Conservation (phyloP, 495 filamentous ascomycete species). For the Aspergillus conjunctus region DNA sequence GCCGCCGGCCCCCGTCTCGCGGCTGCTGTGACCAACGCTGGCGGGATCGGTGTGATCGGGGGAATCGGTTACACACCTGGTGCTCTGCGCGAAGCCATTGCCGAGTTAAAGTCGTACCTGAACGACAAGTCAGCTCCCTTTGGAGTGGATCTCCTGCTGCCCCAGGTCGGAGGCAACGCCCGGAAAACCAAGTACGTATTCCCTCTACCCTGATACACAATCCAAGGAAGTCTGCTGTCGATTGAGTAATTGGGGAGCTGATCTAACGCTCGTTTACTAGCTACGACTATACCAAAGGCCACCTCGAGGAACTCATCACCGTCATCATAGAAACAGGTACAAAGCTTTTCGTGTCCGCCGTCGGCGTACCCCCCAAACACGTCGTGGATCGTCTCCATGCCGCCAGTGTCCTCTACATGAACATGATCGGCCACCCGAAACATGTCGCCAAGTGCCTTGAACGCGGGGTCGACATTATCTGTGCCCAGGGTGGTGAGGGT, state of each 20-base stretch:
- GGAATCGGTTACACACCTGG: slow-evolving; percentile 95
- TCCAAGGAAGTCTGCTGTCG: not conserved
- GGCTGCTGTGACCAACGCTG: slow-evolving; percentile 95
- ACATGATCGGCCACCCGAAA: slow-evolving; percentile 99
- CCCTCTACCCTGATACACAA: not conserved
- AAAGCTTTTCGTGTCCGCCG: slow-evolving; percentile 92
- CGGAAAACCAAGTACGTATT: slow-evolving; percentile 84
- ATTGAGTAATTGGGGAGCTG: slow-evolving; percentile 12
- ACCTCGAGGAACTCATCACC: slow-evolving; percentile 84
- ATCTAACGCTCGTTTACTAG: slow-evolving; percentile 47
- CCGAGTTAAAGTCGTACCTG: slow-evolving; percentile 86
- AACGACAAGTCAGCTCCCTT: slow-evolving; percentile 95
- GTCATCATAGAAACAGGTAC: slow-evolving; percentile 89
- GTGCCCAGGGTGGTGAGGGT: slow-evolving; percentile 88
- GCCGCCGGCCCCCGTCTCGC: slow-evolving; percentile 95
- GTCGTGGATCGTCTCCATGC: slow-evolving; percentile 89
- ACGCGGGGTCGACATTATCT: slow-evolving; percentile 88
- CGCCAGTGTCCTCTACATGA: slow-evolving; percentile 92
- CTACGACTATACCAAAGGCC: slow-evolving; percentile 99
- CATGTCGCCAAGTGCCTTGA: slow-evolving; percentile 92
- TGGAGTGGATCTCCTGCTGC: slow-evolving; percentile 91
- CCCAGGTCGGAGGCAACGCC: slow-evolving; percentile 90
- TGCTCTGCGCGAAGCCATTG: slow-evolving; percentile 91
- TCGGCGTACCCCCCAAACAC: slow-evolving; percentile 86
- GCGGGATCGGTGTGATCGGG: slow-evolving; percentile 93